A percentile compares a stretch with the other conserved stretches of the same genome.
These are phyloP conservation scores for Colletotrichum tropicicola DNA, from an alignment of 2,329 filamentous ascomycete species.

Conservation along the genomic window DNA sequence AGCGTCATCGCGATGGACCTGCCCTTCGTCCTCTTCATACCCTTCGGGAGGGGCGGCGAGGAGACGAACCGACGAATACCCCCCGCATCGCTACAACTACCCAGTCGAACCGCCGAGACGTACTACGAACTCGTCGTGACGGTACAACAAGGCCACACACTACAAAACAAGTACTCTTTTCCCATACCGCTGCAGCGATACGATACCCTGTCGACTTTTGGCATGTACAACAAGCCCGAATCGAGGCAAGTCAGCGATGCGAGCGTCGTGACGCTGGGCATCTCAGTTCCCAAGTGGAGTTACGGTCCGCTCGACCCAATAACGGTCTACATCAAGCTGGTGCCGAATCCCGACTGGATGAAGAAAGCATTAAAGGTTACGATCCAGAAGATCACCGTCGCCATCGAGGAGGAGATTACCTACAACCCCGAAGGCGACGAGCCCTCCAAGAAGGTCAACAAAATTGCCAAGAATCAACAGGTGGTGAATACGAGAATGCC, in stretches of 20 bases:
- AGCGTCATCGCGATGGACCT: slow-evolving; percentile 95
- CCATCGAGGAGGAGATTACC: slow-evolving; percentile 97
- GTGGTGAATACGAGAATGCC: slow-evolving; percentile 85
- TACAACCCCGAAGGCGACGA: slow-evolving; percentile 98
- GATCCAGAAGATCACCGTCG: slow-evolving; percentile 92
- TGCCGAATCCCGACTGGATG: slow-evolving; percentile 91
- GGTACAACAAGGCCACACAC: slow-evolving; percentile 87
- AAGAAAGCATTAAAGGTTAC: slow-evolving; percentile 90
- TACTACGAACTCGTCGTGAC: slow-evolving; percentile 97
- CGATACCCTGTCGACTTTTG: slow-evolving; percentile 96
- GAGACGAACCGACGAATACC: slow-evolving; percentile 91
- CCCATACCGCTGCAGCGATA: slow-evolving; percentile 92
- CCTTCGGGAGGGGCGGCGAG: slow-evolving; percentile 89
- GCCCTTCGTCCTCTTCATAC: slow-evolving; percentile 97
- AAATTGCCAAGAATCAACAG: slow-evolving; percentile 84
- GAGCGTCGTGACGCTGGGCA: slow-evolving; percentile 89
- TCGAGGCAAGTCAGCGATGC: slow-evolving; percentile 86
- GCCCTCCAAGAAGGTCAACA: slow-evolving; percentile 88
- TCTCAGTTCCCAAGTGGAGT: slow-evolving; percentile 93
- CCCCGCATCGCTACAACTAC: slow-evolving; percentile 88
- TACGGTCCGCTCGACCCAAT: slow-evolving; percentile 96
- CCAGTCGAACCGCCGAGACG: slow-evolving; percentile 94
- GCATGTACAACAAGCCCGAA: slow-evolving; percentile 98
- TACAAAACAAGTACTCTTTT: slow-evolving; percentile 91
- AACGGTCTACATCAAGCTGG: slow-evolving; percentile 93